phyloP scores from a whole-genome alignment of 2,329 filamentous ascomycete species.

The Trichoderma sp. region DNA sequence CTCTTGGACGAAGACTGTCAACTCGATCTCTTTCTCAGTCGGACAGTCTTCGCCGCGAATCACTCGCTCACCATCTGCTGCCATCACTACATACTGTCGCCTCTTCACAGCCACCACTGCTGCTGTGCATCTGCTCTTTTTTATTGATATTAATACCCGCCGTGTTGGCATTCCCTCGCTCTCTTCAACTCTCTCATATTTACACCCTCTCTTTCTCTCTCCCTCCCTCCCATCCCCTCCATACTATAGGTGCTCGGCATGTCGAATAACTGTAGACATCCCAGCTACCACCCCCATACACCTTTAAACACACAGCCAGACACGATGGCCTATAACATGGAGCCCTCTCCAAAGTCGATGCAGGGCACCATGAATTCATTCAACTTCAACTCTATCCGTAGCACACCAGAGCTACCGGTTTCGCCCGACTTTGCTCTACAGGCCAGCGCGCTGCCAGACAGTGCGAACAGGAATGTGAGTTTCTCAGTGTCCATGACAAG shows the following conservation, averaged over 20 bases:
- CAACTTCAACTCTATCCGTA: not conserved
- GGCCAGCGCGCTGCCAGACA: not conserved
- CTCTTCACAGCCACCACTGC: not conserved
- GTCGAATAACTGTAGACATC: not conserved
- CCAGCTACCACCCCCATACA: not conserved
- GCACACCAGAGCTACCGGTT: not conserved
- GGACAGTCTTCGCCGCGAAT: not conserved
- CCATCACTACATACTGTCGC: not conserved
- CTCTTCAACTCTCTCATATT: not conserved
- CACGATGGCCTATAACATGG: not conserved
- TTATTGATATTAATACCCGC: not conserved
- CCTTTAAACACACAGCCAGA: not conserved
- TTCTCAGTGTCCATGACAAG: not conserved
- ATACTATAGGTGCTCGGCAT: not conserved
- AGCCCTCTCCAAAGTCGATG: not conserved
- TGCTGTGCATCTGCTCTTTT: not conserved
- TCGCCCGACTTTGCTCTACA: not conserved
- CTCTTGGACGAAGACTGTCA: not conserved
- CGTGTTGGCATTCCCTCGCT: not conserved
- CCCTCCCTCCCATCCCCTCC: not conserved
- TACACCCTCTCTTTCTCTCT: not conserved
- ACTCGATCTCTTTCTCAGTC: not conserved
- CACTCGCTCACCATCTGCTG: not conserved
- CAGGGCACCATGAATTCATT: not conserved
- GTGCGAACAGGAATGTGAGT: not conserved